phyloP scores from a whole-genome alignment of 192 early-diverging fungal species.

The Chytriomyces confervae region DNA sequence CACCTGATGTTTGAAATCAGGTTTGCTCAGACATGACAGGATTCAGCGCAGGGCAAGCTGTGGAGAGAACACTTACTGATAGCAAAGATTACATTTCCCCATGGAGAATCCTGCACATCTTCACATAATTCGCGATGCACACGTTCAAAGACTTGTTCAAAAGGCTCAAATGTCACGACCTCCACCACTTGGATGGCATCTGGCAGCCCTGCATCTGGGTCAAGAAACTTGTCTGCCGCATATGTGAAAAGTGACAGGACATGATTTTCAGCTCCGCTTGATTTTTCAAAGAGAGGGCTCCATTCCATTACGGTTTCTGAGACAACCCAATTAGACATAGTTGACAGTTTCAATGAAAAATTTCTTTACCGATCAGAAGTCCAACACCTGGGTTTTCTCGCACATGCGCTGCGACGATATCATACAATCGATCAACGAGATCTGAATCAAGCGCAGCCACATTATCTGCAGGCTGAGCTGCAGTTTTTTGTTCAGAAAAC shows the following conservation, averaged over 20 bases:
- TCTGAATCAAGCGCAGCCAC: neutral
- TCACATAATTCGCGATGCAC: neutral
- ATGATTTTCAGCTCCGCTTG: neutral
- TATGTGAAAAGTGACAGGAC: slow-evolving; percentile 14
- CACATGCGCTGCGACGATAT: neutral
- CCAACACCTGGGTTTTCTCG: neutral
- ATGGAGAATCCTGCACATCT: neutral
- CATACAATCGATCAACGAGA: neutral
- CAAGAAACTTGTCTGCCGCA: slow-evolving; percentile 6
- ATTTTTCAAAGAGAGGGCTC: neutral
- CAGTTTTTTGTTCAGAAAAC: neutral
- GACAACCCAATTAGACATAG: neutral
- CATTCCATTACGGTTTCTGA: neutral
- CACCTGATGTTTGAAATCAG: neutral
- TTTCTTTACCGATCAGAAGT: neutral
- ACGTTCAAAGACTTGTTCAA: slow-evolving; percentile 4
- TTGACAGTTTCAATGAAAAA: neutral
- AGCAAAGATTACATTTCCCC: slow-evolving; percentile 15
- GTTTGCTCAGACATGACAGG: neutral
- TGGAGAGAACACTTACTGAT: slow-evolving; percentile 10
- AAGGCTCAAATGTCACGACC: slow-evolving; percentile 17
- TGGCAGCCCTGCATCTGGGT: neutral
- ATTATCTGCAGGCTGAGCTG: neutral
- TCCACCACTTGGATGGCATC: slow-evolving; percentile 17
- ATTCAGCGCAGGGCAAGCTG: too few species aligned